Evolutionary conservation across 306 rosid genomes (phyloP).

Genomic region (Vigna radiata): DNA sequence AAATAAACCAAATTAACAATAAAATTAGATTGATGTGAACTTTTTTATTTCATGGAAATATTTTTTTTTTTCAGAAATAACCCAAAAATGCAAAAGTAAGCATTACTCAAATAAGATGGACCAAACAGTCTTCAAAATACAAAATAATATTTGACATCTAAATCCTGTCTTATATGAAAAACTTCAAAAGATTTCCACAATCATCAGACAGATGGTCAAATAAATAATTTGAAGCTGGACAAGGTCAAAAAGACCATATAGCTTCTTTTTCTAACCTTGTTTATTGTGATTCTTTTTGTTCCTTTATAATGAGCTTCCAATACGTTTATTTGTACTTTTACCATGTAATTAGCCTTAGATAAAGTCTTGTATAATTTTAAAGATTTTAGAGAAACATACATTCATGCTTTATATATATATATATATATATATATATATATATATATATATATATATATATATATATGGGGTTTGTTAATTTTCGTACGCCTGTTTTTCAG

Average conservation of each 20-base stretch:
- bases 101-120: too few relatives aligned
- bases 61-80: too few relatives aligned
- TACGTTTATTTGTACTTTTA: background rate
- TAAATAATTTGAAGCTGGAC: background rate
- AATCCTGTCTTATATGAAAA: background rate
- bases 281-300: background rate
- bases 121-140: too few relatives aligned
- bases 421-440: too few relatives aligned
- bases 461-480: too few relatives aligned
- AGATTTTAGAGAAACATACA: background rate
- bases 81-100: too few relatives aligned
- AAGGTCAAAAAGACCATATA: conserved; percentile 13
- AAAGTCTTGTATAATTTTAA: background rate
- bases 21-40: too few relatives aligned
- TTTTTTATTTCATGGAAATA: too few relatives aligned
- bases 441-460: too few relatives aligned
- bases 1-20: too few relatives aligned
- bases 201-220: background rate
- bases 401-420: background rate
- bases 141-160: background rate
- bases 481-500: too few relatives aligned
- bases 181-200: background rate
- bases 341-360: background rate
- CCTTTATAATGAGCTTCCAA: background rate
- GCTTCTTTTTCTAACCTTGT: background rate